A percentile compares a stretch with the other conserved stretches of the same genome.
These are phyloP conservation scores for Teratosphaeriaceae sp. DNA, from an alignment of 2,329 filamentous ascomycete genomes.

Conservation along the genomic window DNA sequence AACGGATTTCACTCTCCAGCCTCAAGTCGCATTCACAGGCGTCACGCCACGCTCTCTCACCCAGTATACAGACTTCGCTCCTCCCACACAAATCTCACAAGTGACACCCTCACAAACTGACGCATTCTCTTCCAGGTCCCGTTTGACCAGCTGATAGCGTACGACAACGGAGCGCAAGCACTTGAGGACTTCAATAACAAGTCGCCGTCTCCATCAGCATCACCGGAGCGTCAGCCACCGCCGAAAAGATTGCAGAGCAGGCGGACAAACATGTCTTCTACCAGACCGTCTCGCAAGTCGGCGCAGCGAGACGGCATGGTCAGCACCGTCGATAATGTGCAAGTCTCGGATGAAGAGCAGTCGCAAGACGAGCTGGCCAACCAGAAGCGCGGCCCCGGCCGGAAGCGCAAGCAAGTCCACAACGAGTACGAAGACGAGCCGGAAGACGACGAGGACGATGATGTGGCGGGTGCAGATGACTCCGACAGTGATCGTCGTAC, in stretches of 20 bases:
- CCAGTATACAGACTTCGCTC: too few species aligned
- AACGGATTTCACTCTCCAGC: too few species aligned
- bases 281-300: slow-evolving; percentile 13
- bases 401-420: slow-evolving; percentile 19
- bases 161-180: slow-evolving; percentile 42
- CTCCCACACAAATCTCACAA: background rate
- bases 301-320: slow-evolving; percentile 18
- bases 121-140: slow-evolving; percentile 33
- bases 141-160: slow-evolving; percentile 38
- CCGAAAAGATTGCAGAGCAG: slow-evolving; percentile 1
- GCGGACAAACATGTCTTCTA: slow-evolving; percentile 20
- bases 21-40: too few species aligned
- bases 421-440: slow-evolving; percentile 17
- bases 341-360: slow-evolving; percentile 18
- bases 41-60: too few species aligned
- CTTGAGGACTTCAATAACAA: slow-evolving; percentile 34
- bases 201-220: slow-evolving; percentile 10
- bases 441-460: slow-evolving; percentile 19
- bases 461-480: slow-evolving; percentile 14
- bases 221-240: background rate
- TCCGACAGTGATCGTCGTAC: slow-evolving; percentile 8
- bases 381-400: slow-evolving; percentile 10
- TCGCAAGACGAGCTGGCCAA: slow-evolving; percentile 12
- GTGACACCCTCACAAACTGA: background rate
- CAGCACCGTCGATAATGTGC: slow-evolving; percentile 21